These are phyloP conservation scores for Amyloporia xantha DNA, from an alignment of 768 basidiomycete genomes.

Conservation along the genomic window DNA sequence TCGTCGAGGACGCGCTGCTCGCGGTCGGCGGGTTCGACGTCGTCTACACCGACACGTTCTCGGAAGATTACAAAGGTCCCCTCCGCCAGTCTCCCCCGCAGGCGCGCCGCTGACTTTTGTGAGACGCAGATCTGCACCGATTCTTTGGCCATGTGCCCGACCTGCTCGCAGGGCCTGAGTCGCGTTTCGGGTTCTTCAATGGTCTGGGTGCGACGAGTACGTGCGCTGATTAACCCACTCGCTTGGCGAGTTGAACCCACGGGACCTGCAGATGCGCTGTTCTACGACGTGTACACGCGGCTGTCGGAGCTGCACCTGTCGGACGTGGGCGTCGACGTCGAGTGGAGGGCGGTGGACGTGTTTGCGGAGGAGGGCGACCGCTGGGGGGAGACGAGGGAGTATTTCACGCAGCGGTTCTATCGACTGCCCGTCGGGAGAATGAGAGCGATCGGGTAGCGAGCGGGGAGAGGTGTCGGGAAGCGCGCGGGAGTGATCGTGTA, in stretches of 20 bases:
- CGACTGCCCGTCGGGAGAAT: conserved; percentile 49
- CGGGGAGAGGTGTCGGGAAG: background rate
- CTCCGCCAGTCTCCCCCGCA: background rate
- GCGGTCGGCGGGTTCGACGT: conserved; percentile 75
- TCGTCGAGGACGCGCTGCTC: conserved; percentile 55
- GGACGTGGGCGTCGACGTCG: conserved; percentile 71
- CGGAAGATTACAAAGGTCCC: conserved; percentile 70
- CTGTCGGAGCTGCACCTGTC: conserved; percentile 80
- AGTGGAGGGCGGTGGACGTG: conserved; percentile 81
- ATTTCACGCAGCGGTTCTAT: conserved; percentile 75
- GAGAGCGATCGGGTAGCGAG: conserved; percentile 12
- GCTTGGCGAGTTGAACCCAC: too few species aligned
- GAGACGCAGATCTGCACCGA: conserved; percentile 47
- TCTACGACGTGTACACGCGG: conserved; percentile 87
- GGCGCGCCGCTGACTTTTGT: background rate
- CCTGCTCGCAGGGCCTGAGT: conserved; percentile 64
- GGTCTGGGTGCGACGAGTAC: conserved; percentile 91
- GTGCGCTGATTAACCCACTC: too few species aligned
- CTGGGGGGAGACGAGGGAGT: conserved; percentile 73
- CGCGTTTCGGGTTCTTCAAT: conserved; percentile 94
- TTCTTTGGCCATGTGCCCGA: conserved; percentile 82
- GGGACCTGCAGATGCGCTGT: conserved; percentile 58
- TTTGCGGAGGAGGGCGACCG: conserved; percentile 47
- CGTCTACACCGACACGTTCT: conserved; percentile 91
- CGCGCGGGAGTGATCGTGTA: background rate